Evolutionary conservation across 177 flowering plant genomes (phyloP).

Genomic region (Vitis hybrid): DNA sequence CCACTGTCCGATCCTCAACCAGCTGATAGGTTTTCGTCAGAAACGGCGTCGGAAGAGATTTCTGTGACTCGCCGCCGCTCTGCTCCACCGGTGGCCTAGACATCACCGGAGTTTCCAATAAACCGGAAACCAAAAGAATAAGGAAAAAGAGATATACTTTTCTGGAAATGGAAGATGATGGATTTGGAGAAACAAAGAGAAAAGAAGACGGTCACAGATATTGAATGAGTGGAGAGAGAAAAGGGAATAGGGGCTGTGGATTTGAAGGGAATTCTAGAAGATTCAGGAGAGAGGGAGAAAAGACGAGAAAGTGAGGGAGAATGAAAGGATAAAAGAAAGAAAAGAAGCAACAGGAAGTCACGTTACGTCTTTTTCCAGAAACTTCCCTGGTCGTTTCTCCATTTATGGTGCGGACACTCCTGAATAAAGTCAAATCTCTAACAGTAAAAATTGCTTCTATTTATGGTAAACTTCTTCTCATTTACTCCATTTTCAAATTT

Average conservation of each 20-base stretch:
- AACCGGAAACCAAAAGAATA: background rate
- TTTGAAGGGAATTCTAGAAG: slow-evolving; percentile 14
- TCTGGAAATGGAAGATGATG: background rate
- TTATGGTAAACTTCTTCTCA: background rate
- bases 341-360: slow-evolving; percentile 4
- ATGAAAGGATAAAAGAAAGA: slow-evolving; percentile 14
- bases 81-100: slow-evolving; percentile 31
- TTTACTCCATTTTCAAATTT: no score
- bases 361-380: slow-evolving; percentile 20
- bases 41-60: slow-evolving; percentile 65
- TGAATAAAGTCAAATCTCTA: no score
- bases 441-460: no score
- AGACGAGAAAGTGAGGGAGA: slow-evolving; percentile 7
- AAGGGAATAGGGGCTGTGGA: background rate
- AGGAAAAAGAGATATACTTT: background rate
- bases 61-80: slow-evolving; percentile 33
- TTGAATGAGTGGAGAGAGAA: background rate
- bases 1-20: slow-evolving; percentile 49
- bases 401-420: no score
- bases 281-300: background rate
- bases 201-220: slow-evolving; percentile 5
- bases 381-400: slow-evolving; percentile 7
- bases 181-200: background rate
- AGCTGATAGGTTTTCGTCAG: slow-evolving; percentile 64
- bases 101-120: slow-evolving; percentile 13